Percentiles rank a stretch among this genome's conserved stretches.
These are phyloP conservation scores for Carpinus fangiana DNA, from an alignment of 306 rosid species.

Conservation along the genomic window DNA sequence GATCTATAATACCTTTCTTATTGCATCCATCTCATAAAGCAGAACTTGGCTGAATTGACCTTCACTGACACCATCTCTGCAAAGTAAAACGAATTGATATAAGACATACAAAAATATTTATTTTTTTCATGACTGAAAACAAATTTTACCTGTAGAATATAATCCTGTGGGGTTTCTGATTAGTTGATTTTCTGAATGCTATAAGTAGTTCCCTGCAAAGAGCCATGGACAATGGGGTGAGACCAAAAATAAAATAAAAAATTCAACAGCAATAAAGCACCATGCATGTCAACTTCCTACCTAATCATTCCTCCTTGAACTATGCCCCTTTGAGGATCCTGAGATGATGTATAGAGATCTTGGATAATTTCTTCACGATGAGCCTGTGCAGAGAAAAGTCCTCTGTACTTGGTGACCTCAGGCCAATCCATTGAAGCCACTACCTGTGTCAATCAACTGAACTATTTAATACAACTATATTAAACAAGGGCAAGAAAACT, in stretches of 20 bases:
- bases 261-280: not conserved
- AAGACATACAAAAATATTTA: not conserved
- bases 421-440: conserved; percentile 99
- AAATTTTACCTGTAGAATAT: conserved; percentile 74
- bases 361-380: conserved; percentile 70
- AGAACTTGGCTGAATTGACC: conserved; percentile 80
- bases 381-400: conserved; percentile 61
- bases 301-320: conserved; percentile 67
- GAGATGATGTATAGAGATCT: conserved; percentile 43
- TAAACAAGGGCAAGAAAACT: not conserved
- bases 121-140: not conserved
- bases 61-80: conserved; percentile 89
- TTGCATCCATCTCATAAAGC: conserved; percentile 78
- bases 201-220: conserved; percentile 57
- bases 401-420: conserved; percentile 54
- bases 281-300: conserved; percentile 25
- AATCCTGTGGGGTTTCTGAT: conserved; percentile 47
- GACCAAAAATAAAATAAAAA: not conserved
- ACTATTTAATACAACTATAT: not conserved
- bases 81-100: not conserved
- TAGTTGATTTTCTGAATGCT: conserved; percentile 42
- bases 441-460: conserved; percentile 41
- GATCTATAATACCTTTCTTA: conserved; percentile 54
- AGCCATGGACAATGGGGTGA: not conserved
- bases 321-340: conserved; percentile 41